Evolutionary conservation across 1,139 yeast genomes (phyloP), one percentile per base, ranked within the genome.

Genomic region (Sugiyamaella paludigena): DNA sequence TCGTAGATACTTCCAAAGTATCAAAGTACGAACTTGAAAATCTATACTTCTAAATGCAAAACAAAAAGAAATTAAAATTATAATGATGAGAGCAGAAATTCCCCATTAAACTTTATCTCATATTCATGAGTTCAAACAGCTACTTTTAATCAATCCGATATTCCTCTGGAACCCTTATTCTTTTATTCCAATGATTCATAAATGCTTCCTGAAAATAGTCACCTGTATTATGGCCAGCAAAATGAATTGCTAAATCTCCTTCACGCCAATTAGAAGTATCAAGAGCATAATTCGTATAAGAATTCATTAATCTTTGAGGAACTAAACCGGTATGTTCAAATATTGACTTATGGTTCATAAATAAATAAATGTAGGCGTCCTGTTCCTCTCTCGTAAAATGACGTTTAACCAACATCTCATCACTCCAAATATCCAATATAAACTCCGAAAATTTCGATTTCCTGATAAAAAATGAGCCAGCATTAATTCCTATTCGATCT

Each of bases 281-380:
- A 32, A 58, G 53, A 6, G 50, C 43, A 13, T 58, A 49, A 8
- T 43, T 51, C 37, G 47, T 47, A 48, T 64, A 69, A 1, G 71
- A 55, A 50, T 68, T 68, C 49, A 68, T 51, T 36, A 63, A 47
- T 8, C 70, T 53, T 56, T 66, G 71, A 10, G 70, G 67, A 4
- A 69, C 68, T 30, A 68, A 47, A 4, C 64, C 72, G 10, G 65
- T 55, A 45, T 65, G 69, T 42, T 59, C 57, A 32, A 58, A 55
- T 9, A 64, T 40, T 13, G 56, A 55, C 13, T 50, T 51, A 46
- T 63, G 61, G 34, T 52, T 43, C 29, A 57, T 47, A 30, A 60
- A 42, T 36, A 63, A 43, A 40, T 62, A 51, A 12, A 59, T 55
- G 40, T 59, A 45, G 2, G 59, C 57, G 35, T 58, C 64, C 39